Evolutionary conservation across 1,284 basidiomycete genomes (phyloP), one percentile per base, ranked within the genome.

Genomic region (Grifola frondosa): DNA sequence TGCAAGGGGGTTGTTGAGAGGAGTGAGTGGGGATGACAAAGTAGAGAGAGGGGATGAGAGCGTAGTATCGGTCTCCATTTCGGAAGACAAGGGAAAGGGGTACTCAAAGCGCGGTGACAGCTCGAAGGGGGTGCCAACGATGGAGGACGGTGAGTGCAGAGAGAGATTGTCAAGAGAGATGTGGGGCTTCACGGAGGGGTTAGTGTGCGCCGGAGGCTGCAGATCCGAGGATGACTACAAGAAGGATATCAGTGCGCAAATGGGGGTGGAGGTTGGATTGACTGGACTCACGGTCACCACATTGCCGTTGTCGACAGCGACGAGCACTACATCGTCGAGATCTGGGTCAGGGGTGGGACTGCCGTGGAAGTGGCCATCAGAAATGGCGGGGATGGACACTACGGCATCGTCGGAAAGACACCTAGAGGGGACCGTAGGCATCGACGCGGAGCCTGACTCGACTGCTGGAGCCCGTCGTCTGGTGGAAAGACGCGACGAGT

Each of bases 91-190:
- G 4, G 63, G 62, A 52, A 66, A 66, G 23, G 64, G 64, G 40
- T 66, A 66, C 50, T 66, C 64, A 52, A 66, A 66, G 31, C 62
- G 59, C 9, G 64, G 60, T 24, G 59, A 59, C 31, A 53, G 49
- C 45, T 66, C 63, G 49, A 66, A 61, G 12, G 64, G 64, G 2
- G 64, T 66, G 44, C 64, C 64, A 24, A 66, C 36, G 49, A 66
- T 60, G 30, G 61, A 54, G 5, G 62, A 63, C 10, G 64, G 64
- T 5, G 64, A 66, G 51, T 66, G 62, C 13, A 66, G 57, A 21
- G 46, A 46, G 26, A 64, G 53, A 31, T 48, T 45, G 23, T 44
- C 40, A 24, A 62, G 55, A 29, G 53, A 53, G 31, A 62, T 40
- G 30, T 46, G 58, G 1, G 60, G 58, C 46, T 59, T 61, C n/a